phyloP scores from a whole-genome alignment of 306 rosid species.

The Psophocarpus tetragonolobus region DNA sequence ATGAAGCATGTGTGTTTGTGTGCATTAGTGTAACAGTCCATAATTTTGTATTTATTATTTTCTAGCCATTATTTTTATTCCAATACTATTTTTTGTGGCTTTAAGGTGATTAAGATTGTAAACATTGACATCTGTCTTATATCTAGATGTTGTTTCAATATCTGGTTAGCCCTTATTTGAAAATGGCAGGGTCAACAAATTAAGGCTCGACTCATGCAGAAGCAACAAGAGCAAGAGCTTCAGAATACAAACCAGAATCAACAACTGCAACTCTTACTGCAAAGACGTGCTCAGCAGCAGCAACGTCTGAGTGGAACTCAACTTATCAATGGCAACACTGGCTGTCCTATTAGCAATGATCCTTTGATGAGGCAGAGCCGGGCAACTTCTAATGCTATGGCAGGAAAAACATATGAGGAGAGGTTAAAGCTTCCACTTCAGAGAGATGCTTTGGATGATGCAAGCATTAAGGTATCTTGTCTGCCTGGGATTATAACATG shows the following conservation, averaged over 20 bases:
- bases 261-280: constrained; percentile 48
- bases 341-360: constrained; percentile 45
- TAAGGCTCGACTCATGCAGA: constrained; percentile 52
- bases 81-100: not conserved
- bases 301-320: constrained; percentile 49
- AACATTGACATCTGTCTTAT: not conserved
- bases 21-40: not conserved
- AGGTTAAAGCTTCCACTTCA: constrained; percentile 50
- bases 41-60: not conserved
- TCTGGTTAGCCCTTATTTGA: constrained; percentile 13
- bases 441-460: constrained; percentile 56
- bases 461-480: constrained; percentile 50
- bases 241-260: constrained; percentile 50
- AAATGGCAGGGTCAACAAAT: constrained; percentile 49
- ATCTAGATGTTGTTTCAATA: constrained; percentile 29
- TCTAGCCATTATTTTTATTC: not conserved
- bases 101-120: constrained; percentile 1
- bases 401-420: constrained; percentile 50
- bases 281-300: constrained; percentile 53
- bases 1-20: not conserved
- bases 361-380: constrained; percentile 49
- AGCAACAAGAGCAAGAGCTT: constrained; percentile 42
- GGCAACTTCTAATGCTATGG: constrained; percentile 48
- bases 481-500: constrained; percentile 20
- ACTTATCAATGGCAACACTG: constrained; percentile 38